These are phyloP conservation scores for Coniochaeta pulveracea DNA, from an alignment of 2,329 filamentous ascomycete genomes.

Conservation along the genomic window DNA sequence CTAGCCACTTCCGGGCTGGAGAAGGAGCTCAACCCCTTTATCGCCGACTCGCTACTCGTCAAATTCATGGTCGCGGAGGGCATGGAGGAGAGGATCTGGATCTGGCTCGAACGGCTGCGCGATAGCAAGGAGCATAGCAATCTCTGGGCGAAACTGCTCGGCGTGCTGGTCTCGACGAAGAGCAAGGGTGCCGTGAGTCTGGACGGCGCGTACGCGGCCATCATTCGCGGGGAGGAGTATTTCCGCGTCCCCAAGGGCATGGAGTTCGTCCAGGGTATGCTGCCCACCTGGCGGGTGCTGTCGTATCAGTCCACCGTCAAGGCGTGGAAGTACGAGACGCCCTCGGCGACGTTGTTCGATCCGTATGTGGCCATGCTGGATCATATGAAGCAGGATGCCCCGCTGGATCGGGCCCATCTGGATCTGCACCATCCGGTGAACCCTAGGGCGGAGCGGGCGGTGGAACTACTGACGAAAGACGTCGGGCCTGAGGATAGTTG, in stretches of 20 bases:
- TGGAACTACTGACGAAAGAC: conserved; percentile 28
- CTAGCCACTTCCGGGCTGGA: conserved; percentile 38
- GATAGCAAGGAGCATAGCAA: conserved; percentile 3
- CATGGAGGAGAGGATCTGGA: conserved; percentile 38
- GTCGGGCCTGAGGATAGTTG: conserved; percentile 4
- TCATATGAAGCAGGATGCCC: conserved; percentile 16
- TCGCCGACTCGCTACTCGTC: conserved; percentile 26
- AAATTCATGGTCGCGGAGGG: conserved; percentile 42
- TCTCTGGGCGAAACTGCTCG: conserved; percentile 25
- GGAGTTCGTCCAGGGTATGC: conserved; percentile 23
- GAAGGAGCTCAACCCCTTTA: conserved; percentile 24
- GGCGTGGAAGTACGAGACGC: conserved; percentile 29
- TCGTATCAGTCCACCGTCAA: conserved; percentile 42
- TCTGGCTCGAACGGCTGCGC: conserved; percentile 35
- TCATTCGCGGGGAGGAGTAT: conserved; percentile 33
- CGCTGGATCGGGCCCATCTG: conserved; percentile 39
- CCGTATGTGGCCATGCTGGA: conserved; percentile 36
- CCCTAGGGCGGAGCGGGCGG: conserved; percentile 33
- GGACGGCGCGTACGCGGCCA: conserved; percentile 35
- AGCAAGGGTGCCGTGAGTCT: conserved; percentile 24
- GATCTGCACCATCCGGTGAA: conserved; percentile 41
- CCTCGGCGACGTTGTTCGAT: conserved; percentile 38
- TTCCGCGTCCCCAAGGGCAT: conserved; percentile 22
- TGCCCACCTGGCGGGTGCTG: conserved; percentile 32
- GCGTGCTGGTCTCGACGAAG: conserved; percentile 24